phyloP scores from a whole-genome alignment of 2,329 filamentous ascomycete genomes.

The Phoma herbarum region DNA sequence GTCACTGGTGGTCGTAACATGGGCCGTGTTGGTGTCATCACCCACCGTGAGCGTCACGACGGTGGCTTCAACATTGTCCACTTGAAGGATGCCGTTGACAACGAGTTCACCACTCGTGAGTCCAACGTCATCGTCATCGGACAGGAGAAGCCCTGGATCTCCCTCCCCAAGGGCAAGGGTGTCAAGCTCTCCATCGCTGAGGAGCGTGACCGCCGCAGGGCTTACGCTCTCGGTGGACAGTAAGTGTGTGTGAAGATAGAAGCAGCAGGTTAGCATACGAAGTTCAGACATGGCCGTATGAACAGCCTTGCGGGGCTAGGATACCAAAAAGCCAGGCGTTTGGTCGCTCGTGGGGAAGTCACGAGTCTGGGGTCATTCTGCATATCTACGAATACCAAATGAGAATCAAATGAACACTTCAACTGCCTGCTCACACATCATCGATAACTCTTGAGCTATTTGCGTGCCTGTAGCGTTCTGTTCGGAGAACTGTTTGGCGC shows the following conservation, averaged over 20 bases:
- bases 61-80: slow-evolving; percentile 99
- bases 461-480: slow-evolving; percentile 15
- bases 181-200: slow-evolving; percentile 97
- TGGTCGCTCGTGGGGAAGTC: slow-evolving; percentile 46
- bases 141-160: slow-evolving; percentile 98
- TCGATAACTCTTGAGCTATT: slow-evolving; percentile 9
- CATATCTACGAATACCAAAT: slow-evolving; percentile 49
- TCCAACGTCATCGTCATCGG: slow-evolving; percentile 99
- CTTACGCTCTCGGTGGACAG: slow-evolving; percentile 65
- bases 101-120: slow-evolving; percentile 99
- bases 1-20: slow-evolving; percentile 99
- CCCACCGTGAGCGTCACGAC: slow-evolving; percentile 99
- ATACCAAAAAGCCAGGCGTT: slow-evolving; percentile 48
- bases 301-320: slow-evolving; percentile 39
- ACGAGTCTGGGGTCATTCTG: slow-evolving; percentile 41
- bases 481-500: background rate
- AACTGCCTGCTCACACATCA: slow-evolving; percentile 19
- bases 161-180: slow-evolving; percentile 99
- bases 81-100: slow-evolving; percentile 99
- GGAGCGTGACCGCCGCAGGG: slow-evolving; percentile 97
- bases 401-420: slow-evolving; percentile 37
- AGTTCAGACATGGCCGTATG: slow-evolving; percentile 39
- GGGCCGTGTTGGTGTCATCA: slow-evolving; percentile 99
- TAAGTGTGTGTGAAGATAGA: slow-evolving; percentile 45
- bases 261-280: slow-evolving; percentile 39